These are phyloP conservation scores for Lyophyllum decastes DNA, from an alignment of 768 basidiomycete species.

Conservation along the genomic window DNA sequence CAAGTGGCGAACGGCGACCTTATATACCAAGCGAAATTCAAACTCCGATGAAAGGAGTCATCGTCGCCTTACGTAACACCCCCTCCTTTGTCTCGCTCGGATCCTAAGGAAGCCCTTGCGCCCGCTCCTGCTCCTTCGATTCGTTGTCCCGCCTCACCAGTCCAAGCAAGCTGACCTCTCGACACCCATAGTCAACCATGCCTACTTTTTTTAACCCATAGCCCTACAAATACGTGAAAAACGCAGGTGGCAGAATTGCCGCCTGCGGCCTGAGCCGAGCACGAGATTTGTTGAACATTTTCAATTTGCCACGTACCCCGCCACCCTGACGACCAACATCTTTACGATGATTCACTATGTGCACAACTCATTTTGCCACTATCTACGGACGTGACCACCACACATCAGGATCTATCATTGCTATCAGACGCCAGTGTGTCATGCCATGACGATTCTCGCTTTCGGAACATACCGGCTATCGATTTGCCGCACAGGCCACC, in stretches of 20 bases:
- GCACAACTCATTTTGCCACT: not conserved
- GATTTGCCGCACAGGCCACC: not conserved
- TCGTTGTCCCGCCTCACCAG: not conserved
- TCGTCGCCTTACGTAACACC: constrained; percentile 42
- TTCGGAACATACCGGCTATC: not conserved
- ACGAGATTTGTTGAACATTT: no score
- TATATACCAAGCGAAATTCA: constrained; percentile 48
- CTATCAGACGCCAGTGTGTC: constrained; percentile 4
- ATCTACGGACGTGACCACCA: not conserved
- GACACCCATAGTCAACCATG: not conserved
- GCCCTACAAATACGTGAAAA: not conserved
- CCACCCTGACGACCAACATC: constrained; percentile 12
- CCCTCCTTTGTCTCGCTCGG: constrained; percentile 33
- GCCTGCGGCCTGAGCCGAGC: no score
- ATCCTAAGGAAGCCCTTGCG: not conserved
- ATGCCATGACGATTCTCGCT: not conserved
- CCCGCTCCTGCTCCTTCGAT: not conserved
- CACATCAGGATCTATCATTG: constrained; percentile 17
- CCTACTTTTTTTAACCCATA: not conserved
- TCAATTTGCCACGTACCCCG: not conserved
- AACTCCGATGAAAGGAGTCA: constrained; percentile 46
- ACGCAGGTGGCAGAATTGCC: no score
- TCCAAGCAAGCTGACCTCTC: not conserved
- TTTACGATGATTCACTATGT: not conserved
- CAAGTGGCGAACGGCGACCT: constrained; percentile 28